Base-by-base conservation (phyloP, 2,329 filamentous ascomycete genomes). In the Elsinoe batatas region DNA sequence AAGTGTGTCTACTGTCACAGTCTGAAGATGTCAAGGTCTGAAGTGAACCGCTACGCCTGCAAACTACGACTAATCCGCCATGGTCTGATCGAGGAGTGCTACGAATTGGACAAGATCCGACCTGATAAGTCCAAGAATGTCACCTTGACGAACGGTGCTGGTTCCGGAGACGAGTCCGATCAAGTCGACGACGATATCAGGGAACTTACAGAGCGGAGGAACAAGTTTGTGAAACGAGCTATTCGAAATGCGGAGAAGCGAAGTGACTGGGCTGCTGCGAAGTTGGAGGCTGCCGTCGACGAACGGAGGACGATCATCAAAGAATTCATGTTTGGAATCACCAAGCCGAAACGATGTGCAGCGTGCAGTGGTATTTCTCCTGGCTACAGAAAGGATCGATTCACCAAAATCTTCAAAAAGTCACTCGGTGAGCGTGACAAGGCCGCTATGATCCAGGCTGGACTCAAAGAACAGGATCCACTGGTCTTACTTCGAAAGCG, bases 341-440 rank as follows among this genome's bases (percentile, higher is more conserved):
- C 80, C 47, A 80, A 79, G 62, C 77, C 79, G 46, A 85, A 83
- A 63, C 80, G 80, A 64, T 98, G 93, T 71, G 76, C 75, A 38
- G 81, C 76, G 60, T 86, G 83, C 67, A 73, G 74, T 62, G 80
- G 86, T 26, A 81, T 93, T 59, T 91, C 87, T 12, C 91, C 90
- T 10, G 76, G 77, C 1, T 97, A 88, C 71, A 84, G 91, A 63
- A 96, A 95, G 69, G 91, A 98, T 65, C 80, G 86, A 42, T 93
- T 83, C 64, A 86, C 91, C 66, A 98, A 97, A 71, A 90, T 98
- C 54, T 98, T 97, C 70, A 85, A 91, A 67, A 93, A 87, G 66
- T 76, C 86, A 1, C 73, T 96, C 56, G 80, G 78, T 46, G 71
- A 78, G 46, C 95, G 94, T 69, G 83, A 93, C 35, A 82, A 83